Conservation (phyloP, 208 protist genomes). For the Wallacemonas sp. region DNA sequence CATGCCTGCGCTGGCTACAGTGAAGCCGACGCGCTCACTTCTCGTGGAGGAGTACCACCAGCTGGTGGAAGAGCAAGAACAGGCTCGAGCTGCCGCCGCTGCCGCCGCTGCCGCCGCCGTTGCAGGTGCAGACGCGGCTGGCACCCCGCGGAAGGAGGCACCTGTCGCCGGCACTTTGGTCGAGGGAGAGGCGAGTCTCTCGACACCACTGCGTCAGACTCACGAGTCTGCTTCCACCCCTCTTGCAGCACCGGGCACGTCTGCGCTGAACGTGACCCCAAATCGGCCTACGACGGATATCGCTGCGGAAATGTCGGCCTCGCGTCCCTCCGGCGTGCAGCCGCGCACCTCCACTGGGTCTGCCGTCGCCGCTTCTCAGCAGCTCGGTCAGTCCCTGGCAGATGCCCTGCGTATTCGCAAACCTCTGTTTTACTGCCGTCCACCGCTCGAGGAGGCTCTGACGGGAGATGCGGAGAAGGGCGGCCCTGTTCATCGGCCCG, state of each 20-base stretch:
- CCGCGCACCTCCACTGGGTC: conserved; percentile 4
- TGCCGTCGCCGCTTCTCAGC: neutral
- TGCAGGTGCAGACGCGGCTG: too few species aligned
- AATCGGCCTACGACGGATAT: neutral
- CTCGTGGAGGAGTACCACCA: conserved; percentile 4
- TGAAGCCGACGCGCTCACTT: neutral
- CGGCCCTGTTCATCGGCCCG: neutral
- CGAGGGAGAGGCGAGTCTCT: too few species aligned
- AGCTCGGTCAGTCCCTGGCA: neutral
- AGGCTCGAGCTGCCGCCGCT: neutral
- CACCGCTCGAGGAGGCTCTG: neutral
- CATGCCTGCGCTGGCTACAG: conserved; percentile 3
- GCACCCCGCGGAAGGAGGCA: too few species aligned
- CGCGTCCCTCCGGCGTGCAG: too few species aligned
- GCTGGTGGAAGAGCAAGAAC: neutral
- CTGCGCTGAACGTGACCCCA: neutral
- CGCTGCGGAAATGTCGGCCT: neutral
- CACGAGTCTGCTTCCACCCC: too few species aligned
- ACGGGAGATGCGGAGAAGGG: neutral
- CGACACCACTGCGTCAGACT: too few species aligned
- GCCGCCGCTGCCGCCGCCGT: neutral
- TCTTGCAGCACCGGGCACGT: too few species aligned
- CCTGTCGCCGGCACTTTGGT: neutral
- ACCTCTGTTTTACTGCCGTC: conserved; percentile 4
- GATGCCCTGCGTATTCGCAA: conserved; percentile 1